A percentile compares a stretch with the other conserved stretches of the same genome.
Evolutionary conservation across 2,329 filamentous ascomycete genomes (phyloP).

Genomic region (Colletotrichum abscissum): DNA sequence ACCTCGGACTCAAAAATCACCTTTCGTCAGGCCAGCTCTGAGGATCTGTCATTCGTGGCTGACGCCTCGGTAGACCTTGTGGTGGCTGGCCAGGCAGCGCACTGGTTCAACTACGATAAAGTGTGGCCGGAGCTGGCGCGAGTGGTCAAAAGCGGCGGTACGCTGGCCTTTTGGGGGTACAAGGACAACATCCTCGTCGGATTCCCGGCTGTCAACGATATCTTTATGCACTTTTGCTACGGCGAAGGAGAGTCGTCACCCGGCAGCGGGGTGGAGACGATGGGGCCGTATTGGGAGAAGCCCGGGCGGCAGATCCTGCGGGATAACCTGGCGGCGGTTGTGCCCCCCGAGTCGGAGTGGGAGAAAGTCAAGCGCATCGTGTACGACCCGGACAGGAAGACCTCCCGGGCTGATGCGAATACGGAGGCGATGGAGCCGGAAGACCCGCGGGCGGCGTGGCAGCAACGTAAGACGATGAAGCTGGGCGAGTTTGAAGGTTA

Average conservation of each 20-base stretch:
- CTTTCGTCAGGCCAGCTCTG: constrained; percentile 62
- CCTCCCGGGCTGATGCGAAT: constrained; percentile 45
- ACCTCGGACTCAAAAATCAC: constrained; percentile 56
- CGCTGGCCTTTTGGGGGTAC: constrained; percentile 75
- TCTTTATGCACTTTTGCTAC: constrained; percentile 68
- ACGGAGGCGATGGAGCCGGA: background rate
- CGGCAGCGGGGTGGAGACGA: constrained; percentile 56
- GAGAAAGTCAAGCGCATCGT: constrained; percentile 62
- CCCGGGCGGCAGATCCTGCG: constrained; percentile 68
- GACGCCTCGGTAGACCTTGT: constrained; percentile 63
- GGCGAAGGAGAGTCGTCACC: constrained; percentile 55
- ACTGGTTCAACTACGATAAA: constrained; percentile 72
- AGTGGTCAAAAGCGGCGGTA: constrained; percentile 65
- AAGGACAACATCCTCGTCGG: constrained; percentile 71
- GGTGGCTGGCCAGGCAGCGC: constrained; percentile 67
- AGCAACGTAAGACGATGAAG: constrained; percentile 65
- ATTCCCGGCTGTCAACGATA: constrained; percentile 59
- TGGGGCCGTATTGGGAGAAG: constrained; percentile 72
- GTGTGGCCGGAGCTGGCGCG: constrained; percentile 67
- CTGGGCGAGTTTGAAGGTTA: constrained; percentile 72
- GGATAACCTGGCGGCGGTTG: constrained; percentile 60
- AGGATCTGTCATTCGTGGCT: constrained; percentile 62
- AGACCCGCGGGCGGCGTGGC: constrained; percentile 52
- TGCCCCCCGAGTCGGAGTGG: constrained; percentile 64
- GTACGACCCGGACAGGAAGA: constrained; percentile 65